These are phyloP conservation scores for Ensete ventricosum DNA, from an alignment of 176 grass and related monocot species.

Conservation along the genomic window DNA sequence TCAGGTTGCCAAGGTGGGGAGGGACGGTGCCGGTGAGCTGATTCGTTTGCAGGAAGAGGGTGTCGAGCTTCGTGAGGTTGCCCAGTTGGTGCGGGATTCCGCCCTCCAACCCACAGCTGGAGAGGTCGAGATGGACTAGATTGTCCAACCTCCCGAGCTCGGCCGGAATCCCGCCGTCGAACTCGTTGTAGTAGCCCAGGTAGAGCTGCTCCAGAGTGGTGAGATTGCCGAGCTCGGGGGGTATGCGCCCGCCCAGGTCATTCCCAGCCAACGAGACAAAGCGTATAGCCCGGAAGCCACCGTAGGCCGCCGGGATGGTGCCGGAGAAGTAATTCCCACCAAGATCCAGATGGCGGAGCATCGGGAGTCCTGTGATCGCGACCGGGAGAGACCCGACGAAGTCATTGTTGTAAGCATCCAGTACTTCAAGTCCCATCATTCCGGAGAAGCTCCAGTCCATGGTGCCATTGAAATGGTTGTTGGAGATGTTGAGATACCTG, in stretches of 20 bases:
- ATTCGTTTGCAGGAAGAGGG: constrained; percentile 81
- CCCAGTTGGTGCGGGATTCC: constrained; percentile 50
- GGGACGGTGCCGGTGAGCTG: constrained; percentile 42
- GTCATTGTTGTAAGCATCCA: constrained; percentile 89
- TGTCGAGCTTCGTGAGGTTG: constrained; percentile 52
- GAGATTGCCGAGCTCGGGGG: constrained; percentile 61
- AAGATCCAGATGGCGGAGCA: constrained; percentile 63
- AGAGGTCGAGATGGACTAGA: constrained; percentile 61
- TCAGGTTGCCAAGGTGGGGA: constrained; percentile 47
- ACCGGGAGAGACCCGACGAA: constrained; percentile 52
- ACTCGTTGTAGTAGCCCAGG: constrained; percentile 80
- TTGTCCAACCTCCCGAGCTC: constrained; percentile 51
- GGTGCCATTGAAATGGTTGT: constrained; percentile 77
- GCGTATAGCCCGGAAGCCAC: constrained; percentile 54
- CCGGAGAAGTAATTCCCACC: constrained; percentile 92
- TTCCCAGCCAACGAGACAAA: constrained; percentile 11
- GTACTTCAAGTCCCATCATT: constrained; percentile 41
- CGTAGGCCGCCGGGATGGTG: constrained; percentile 47
- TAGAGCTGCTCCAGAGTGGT: constrained; percentile 51
- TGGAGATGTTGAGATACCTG: constrained; percentile 72
- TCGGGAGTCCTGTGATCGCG: constrained; percentile 33
- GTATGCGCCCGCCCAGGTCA: constrained; percentile 43
- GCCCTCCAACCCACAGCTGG: constrained; percentile 67
- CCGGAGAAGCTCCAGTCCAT: constrained; percentile 33
- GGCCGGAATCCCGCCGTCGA: constrained; percentile 51